Evolutionary conservation across 495 filamentous ascomycete genomes (phyloP).

Genomic region (Penicillium coffeae): DNA sequence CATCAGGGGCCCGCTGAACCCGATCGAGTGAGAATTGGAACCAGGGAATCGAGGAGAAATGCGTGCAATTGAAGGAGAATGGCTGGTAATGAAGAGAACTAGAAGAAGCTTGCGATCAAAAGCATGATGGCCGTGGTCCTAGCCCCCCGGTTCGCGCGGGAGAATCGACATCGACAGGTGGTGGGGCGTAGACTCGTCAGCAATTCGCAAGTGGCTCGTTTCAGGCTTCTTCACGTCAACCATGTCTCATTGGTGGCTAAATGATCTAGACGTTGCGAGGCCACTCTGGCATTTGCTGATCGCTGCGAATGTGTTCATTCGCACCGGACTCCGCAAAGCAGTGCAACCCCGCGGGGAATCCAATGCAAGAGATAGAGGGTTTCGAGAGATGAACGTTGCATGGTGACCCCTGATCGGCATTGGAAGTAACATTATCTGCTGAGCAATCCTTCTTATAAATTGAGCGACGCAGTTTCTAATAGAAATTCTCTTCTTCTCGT

Average conservation of each 20-base stretch:
- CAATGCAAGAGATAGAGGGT: neutral
- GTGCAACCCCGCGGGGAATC: neutral
- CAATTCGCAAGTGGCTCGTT: conserved; percentile 10
- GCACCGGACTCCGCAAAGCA: neutral
- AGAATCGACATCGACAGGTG: neutral
- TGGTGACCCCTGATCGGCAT: neutral
- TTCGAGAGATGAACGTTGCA: neutral
- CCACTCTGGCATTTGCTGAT: conserved; percentile 1
- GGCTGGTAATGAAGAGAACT: too few relatives aligned
- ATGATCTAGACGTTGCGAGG: neutral
- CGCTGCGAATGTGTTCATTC: neutral
- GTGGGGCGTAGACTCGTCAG: conserved; percentile 16
- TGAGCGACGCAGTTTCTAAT: too few relatives aligned
- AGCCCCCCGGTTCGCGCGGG: neutral
- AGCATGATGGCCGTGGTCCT: neutral
- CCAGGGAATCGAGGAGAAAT: too few relatives aligned
- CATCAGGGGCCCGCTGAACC: neutral
- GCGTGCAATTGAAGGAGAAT: too few relatives aligned
- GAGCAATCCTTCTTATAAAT: too few relatives aligned
- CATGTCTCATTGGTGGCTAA: neutral
- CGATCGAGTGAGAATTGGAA: neutral
- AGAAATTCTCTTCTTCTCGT: too few relatives aligned
- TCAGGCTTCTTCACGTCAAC: conserved; percentile 4
- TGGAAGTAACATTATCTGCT: too few relatives aligned
- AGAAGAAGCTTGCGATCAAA: too few relatives aligned